Base-by-base conservation (phyloP, 2,329 filamentous ascomycete species). In the Aspergillus novofumigatus region DNA sequence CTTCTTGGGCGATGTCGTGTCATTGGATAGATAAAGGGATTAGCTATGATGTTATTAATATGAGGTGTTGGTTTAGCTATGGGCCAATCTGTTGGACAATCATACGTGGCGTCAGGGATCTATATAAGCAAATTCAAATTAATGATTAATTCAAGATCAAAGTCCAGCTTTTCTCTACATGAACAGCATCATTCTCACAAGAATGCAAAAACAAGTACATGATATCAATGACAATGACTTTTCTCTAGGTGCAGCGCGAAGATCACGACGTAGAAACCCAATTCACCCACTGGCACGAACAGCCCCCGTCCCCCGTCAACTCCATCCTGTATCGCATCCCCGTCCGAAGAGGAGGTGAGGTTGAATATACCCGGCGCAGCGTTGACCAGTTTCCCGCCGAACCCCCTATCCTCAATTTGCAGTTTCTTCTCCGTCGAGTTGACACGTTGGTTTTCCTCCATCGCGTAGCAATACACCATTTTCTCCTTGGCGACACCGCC, bases 271-370 rank as follows among this genome's bases (percentile, higher is more conserved):
- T 45, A 20, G 53, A 55, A 48, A 69, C 53, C 72, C 72, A 86
- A 69, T 85, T 86, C 67, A 79, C 75, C 83, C 84, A 87, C 63
- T 77, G 72, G 69, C 84, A 87, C n/a, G 65, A 66, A 74, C 84
- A 87, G 0, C 84, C 84, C 83, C 84, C 4, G 72, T 78, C 1
- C 84, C 84, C 84, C 84, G 71, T 86, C 84, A 56, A 85, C 78
- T 0, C 82, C 82, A 0, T 74, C 75, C 17, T 69, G 75, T 28
- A 66, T 72, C 11, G 68, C 65, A 51, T 68, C 55, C 20, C 53
- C 61, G 10, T 56, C 58, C 21, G 49, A 51, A 23, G 47, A 47
- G 25, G 45, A 54, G 25, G 29, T 60, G 9, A 56, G 45, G 55
- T 75, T 70, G 38, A 79, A 76, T 6, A 81, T 73, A 7, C 79